Conservation (phyloP, 495 filamentous ascomycete genomes). For the Penicillium silybi region DNA sequence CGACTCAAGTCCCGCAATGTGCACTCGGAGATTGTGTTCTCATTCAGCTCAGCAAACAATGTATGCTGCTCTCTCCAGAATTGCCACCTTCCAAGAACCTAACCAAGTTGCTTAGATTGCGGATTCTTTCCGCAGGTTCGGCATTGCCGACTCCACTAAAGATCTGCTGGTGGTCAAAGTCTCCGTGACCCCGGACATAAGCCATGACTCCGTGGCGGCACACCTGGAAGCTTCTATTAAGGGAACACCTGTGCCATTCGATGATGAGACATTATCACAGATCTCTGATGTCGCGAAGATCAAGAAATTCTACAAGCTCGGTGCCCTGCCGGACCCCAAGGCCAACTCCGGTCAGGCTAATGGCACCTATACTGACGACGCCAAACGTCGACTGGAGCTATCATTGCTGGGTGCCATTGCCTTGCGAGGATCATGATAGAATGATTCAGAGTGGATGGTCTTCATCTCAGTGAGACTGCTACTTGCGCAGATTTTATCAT, state of each 20-base stretch:
- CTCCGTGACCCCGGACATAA: constrained; percentile 39
- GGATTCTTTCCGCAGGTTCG: constrained; percentile 84
- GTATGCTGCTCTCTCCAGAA: constrained; percentile 41
- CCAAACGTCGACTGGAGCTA: constrained; percentile 53
- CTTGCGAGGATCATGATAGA: constrained; percentile 53
- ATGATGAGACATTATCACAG: constrained; percentile 54
- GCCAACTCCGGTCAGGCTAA: constrained; percentile 13
- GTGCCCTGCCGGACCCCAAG: constrained; percentile 35
- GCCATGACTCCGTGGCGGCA: constrained; percentile 50
- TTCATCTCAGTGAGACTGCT: not conserved
- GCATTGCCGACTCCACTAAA: constrained; percentile 66
- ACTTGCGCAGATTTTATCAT: not conserved
- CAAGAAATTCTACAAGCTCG: constrained; percentile 80
- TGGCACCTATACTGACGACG: constrained; percentile 22
- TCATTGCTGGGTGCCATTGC: constrained; percentile 69
- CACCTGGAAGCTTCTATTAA: constrained; percentile 62
- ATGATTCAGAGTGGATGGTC: not conserved
- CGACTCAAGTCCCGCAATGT: constrained; percentile 78
- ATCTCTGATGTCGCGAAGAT: constrained; percentile 66
- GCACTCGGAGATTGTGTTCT: constrained; percentile 88
- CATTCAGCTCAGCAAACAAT: constrained; percentile 80
- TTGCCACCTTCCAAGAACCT: not conserved
- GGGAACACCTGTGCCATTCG: constrained; percentile 58
- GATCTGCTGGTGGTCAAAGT: constrained; percentile 77
- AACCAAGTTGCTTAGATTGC: constrained; percentile 62